phyloP scores from a whole-genome alignment of 805 yeast species.

The Teunomyces lycoperdinae region DNA sequence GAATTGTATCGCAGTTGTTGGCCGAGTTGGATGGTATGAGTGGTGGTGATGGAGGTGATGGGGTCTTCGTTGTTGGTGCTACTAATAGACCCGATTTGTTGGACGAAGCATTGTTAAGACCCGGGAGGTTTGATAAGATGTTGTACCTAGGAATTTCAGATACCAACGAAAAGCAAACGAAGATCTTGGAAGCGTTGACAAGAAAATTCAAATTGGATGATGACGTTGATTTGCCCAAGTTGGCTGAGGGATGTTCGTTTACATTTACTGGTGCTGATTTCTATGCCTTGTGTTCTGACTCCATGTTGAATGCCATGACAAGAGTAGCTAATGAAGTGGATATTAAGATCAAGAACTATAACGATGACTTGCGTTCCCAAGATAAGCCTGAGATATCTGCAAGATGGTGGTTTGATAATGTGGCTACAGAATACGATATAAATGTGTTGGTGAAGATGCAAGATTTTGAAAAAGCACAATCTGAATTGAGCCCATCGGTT shows the following conservation, averaged over 20 bases:
- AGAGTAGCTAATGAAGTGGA: conserved; percentile 80
- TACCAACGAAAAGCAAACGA: conserved; percentile 82
- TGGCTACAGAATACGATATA: conserved; percentile 64
- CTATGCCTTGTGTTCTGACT: conserved; percentile 92
- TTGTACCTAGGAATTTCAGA: conserved; percentile 90
- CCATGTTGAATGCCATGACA: conserved; percentile 96
- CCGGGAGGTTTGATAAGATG: conserved; percentile 95
- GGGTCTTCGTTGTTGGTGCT: conserved; percentile 98
- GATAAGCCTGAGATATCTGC: conserved; percentile 52
- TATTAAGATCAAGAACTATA: conserved; percentile 52
- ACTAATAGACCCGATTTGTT: conserved; percentile 94
- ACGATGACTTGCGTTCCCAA: conserved; percentile 26
- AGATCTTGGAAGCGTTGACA: conserved; percentile 83
- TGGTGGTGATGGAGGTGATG: conserved; percentile 55
- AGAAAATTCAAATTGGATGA: conserved; percentile 68
- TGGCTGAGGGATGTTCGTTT: conserved; percentile 76
- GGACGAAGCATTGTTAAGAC: conserved; percentile 90
- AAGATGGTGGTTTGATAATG: conserved; percentile 88
- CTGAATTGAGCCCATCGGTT: conserved; percentile 77
- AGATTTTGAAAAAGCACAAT: conserved; percentile 77
- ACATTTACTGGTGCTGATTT: conserved; percentile 98
- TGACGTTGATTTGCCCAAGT: conserved; percentile 52
- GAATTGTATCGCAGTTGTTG: conserved; percentile 91
- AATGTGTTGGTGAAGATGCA: conserved; percentile 63
- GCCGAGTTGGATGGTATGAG: conserved; percentile 98